These are phyloP conservation scores for Juncus inflexus DNA, from an alignment of 176 grass and related monocot genomes.

Conservation along the genomic window DNA sequence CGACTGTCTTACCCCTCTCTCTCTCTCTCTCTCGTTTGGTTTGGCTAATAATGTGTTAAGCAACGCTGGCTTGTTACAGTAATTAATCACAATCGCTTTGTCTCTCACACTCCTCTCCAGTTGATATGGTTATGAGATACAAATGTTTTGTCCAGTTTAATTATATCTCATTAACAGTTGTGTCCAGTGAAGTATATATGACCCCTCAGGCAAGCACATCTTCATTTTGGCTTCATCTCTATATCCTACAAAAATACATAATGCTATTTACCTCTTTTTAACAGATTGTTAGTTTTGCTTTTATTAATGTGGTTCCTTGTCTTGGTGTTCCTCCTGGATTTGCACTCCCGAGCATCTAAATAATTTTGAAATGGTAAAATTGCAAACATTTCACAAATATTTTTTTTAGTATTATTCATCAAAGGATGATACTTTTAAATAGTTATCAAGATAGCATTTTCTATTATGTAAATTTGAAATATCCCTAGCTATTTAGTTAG, in stretches of 20 bases:
- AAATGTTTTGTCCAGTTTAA: too few relatives aligned
- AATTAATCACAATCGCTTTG: neutral
- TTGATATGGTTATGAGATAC: too few relatives aligned
- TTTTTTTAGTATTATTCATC: too few relatives aligned
- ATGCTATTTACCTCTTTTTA: slow-evolving; percentile 3
- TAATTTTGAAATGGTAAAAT: too few relatives aligned
- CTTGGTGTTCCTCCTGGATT: slow-evolving; percentile 2
- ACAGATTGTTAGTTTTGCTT: slow-evolving; percentile 13
- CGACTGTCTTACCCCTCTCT: slow-evolving; percentile 24
- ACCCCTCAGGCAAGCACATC: neutral
- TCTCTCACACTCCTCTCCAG: too few relatives aligned
- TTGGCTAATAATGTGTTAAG: slow-evolving; percentile 4
- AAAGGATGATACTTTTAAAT: too few relatives aligned
- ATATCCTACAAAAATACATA: neutral
- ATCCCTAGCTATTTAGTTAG: too few relatives aligned
- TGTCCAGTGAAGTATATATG: neutral
- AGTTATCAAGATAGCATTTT: too few relatives aligned
- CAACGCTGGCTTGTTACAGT: slow-evolving; percentile 1
- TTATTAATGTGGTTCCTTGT: slow-evolving; percentile 18
- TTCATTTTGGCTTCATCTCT: slow-evolving; percentile 6
- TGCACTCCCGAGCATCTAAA: neutral
- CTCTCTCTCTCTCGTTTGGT: slow-evolving; percentile 1
- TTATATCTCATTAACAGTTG: slow-evolving; percentile 7
- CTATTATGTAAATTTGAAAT: too few relatives aligned
- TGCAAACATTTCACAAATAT: too few relatives aligned